Conservation (phyloP, 768 basidiomycete genomes). For the Tubosaeta sp. region DNA sequence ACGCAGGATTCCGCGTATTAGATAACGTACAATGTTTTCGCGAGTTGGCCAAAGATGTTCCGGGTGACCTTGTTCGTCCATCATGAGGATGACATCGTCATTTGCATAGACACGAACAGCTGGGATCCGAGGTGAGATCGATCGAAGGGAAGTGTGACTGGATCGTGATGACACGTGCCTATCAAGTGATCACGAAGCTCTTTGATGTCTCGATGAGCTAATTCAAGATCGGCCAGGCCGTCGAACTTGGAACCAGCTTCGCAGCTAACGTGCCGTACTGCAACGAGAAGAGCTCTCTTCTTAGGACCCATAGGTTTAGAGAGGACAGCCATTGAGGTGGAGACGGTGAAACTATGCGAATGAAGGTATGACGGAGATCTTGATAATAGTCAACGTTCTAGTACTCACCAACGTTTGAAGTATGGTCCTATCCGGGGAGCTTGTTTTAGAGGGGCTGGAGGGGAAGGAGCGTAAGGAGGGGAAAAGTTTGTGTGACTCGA, state of each 20-base stretch:
- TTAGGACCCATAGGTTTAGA: background rate
- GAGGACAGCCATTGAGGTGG: background rate
- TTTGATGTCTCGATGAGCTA: slow-evolving; percentile 19
- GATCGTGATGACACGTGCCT: slow-evolving; percentile 3
- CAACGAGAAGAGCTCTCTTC: slow-evolving; percentile 21
- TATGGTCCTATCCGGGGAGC: background rate
- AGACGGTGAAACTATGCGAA: too few species aligned
- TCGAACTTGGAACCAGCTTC: background rate
- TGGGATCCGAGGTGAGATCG: slow-evolving; percentile 10
- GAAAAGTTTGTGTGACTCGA: too few species aligned
- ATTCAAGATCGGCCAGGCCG: slow-evolving; percentile 5
- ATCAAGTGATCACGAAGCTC: slow-evolving; percentile 15
- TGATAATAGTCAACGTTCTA: background rate
- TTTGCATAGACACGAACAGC: slow-evolving; percentile 36
- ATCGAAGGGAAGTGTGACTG: background rate
- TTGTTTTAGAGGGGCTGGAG: background rate
- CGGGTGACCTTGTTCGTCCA: slow-evolving; percentile 34
- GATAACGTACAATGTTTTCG: slow-evolving; percentile 40
- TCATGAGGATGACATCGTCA: slow-evolving; percentile 40
- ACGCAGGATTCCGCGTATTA: background rate
- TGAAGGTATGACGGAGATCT: background rate
- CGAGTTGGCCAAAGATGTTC: slow-evolving; percentile 37
- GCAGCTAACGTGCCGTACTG: slow-evolving; percentile 9
- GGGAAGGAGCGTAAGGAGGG: too few species aligned
- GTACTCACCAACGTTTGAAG: background rate